Evolutionary conservation across 2,329 filamentous ascomycete species (phyloP).

Genomic region (Elsinoe ampelina): DNA sequence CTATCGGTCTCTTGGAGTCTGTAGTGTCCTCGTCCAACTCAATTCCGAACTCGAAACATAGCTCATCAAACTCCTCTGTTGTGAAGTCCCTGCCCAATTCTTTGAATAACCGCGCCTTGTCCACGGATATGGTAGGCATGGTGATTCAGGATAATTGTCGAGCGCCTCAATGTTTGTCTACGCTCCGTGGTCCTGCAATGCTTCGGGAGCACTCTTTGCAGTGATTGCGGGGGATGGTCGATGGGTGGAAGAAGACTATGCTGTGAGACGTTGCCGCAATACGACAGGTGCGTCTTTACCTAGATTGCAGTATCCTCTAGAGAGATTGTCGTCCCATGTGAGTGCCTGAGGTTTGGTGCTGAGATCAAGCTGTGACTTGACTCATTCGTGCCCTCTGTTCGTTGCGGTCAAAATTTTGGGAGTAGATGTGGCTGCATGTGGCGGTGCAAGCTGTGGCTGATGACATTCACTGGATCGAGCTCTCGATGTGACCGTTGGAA

Average conservation of each 20-base stretch:
- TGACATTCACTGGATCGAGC: slow-evolving; percentile 7
- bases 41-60: slow-evolving; percentile 98
- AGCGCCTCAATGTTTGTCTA: neutral
- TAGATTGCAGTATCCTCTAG: no score
- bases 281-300: no score
- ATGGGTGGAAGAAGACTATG: no score
- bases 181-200: neutral
- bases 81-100: slow-evolving; percentile 86
- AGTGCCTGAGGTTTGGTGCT: neutral
- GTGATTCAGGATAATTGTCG: slow-evolving; percentile 26
- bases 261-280: no score
- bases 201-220: neutral
- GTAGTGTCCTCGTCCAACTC: slow-evolving; percentile 95
- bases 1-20: slow-evolving; percentile 60
- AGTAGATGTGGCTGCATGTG: neutral
- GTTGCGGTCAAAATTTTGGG: neutral
- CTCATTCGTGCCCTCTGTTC: neutral
- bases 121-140: slow-evolving; percentile 95
- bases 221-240: no score
- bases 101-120: slow-evolving; percentile 93
- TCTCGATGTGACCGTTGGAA: slow-evolving; percentile 7
- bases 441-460: slow-evolving; percentile 2
- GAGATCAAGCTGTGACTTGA: neutral
- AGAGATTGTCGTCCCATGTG: no score
- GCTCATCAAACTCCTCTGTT: slow-evolving; percentile 87